Base-by-base conservation (phyloP, 108 stramenopile genomes). In the Cyclotella sp. region DNA sequence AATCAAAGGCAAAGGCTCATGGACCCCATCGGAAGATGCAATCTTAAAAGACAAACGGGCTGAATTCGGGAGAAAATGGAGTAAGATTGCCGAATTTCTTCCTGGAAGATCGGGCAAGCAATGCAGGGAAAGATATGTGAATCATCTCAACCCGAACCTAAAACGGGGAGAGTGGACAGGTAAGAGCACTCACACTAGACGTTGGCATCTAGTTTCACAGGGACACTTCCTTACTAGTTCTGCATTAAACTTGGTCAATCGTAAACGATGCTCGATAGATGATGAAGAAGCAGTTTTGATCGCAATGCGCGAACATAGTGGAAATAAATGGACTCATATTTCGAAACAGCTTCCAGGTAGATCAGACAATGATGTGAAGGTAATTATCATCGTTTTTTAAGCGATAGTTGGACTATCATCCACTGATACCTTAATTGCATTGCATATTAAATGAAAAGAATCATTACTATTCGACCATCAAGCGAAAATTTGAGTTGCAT, bases 41-140 rank as follows among this genome's bases (percentile, higher is more conserved):
- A 89, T 94, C 42, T 75, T 94, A 13, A 61, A 70, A 24, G 85
- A 83, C 18, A 91, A 91, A 66, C 75, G 88, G 34, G 62, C 68
- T 43, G 67, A 76, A 15, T 91, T 89, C 74, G 98, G 84, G 70
- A 87, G 88, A 45, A 96, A 97, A 72, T 99, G 98, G 98, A 87
- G 91, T 55, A 89, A 90, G 72, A 97, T 99, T 77, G 97, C 99
- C 18, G 78, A 83, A 29, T 84, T 85, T 27, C 81, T 98, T 2
- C 98, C 98, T n/a, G 99, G 98, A 0, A 75, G 99, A 42, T 95
- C 98, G 66, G 99, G 99, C 18, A 99, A 99, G 88, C 98, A 99
- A 73, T 99, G 98, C 75, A 90, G 99, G 41, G 99, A 99, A 83
- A 94, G 98, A 8, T 99, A 94, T 85, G 94, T 95, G 40, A 98